These are phyloP conservation scores for Daedalea quercina DNA, from an alignment of 768 basidiomycete genomes.

Conservation along the genomic window DNA sequence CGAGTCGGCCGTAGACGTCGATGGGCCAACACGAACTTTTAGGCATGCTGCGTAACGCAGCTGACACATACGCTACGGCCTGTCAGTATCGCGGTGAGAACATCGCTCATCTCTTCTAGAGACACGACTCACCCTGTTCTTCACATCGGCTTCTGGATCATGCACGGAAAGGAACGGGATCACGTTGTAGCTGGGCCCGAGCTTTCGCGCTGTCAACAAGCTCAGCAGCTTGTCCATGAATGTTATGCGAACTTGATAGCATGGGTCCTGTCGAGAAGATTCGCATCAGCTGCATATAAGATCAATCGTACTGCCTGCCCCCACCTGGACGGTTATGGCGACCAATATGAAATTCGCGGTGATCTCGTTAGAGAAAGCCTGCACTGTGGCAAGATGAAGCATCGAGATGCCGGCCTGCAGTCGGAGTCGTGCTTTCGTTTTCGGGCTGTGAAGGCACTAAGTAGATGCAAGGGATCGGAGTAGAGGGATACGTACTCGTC, in stretches of 20 bases:
- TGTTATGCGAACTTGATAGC: constrained; percentile 73
- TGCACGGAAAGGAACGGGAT: constrained; percentile 86
- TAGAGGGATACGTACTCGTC: constrained; percentile 41
- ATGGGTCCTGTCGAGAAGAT: constrained; percentile 58
- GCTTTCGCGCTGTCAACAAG: constrained; percentile 55
- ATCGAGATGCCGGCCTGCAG: constrained; percentile 78
- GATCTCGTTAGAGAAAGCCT: constrained; percentile 51
- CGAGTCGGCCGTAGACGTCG: too few relatives aligned
- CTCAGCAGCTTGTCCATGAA: constrained; percentile 73
- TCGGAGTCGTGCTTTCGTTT: constrained; percentile 71
- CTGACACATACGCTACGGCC: constrained; percentile 53
- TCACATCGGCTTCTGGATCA: constrained; percentile 85
- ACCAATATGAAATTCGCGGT: constrained; percentile 57
- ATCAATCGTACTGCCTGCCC: constrained; percentile 8
- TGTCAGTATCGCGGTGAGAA: constrained; percentile 16
- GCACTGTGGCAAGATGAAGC: constrained; percentile 64
- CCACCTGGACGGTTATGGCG: constrained; percentile 72
- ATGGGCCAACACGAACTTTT: constrained; percentile 28
- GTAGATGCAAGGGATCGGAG: neutral
- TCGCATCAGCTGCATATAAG: neutral
- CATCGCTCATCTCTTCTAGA: neutral
- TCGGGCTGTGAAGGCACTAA: constrained; percentile 32
- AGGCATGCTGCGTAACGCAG: constrained; percentile 39
- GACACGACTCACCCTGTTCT: constrained; percentile 42
- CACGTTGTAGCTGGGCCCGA: constrained; percentile 70